A percentile compares a stretch with the other conserved stretches of the same genome.
Evolutionary conservation across 2,329 filamentous ascomycete genomes (phyloP).

Genomic region (Hysterium pulicare): DNA sequence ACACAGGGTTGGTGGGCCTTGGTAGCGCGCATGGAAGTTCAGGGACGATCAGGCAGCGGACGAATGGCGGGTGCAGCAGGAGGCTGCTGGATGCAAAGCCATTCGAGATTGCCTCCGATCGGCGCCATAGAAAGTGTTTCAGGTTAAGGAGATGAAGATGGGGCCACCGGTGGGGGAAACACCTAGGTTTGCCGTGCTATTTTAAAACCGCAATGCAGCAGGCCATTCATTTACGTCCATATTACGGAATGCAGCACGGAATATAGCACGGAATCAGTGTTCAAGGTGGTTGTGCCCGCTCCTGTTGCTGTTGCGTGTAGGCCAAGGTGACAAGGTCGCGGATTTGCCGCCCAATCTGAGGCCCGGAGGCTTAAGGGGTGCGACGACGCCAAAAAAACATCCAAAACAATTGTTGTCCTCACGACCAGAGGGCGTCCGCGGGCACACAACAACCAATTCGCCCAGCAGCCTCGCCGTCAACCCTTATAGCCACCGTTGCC

Average conservation of each 20-base stretch:
- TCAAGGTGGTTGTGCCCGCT: too few species aligned
- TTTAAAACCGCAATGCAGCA: constrained; percentile 4
- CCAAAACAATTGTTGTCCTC: not conserved
- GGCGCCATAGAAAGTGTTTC: constrained; percentile 8
- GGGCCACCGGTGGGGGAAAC: not conserved
- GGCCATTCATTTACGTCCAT: too few species aligned
- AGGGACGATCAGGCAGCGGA: constrained; percentile 8
- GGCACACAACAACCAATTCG: not conserved
- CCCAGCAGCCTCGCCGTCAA: not conserved
- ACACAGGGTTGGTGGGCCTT: constrained; percentile 6
- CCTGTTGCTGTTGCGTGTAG: too few species aligned
- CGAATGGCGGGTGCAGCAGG: constrained; percentile 16
- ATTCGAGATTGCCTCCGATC: constrained; percentile 15
- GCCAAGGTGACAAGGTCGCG: too few species aligned
- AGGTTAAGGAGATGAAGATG: constrained; percentile 4
- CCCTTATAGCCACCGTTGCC: not conserved
- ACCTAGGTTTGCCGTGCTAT: constrained; percentile 2
- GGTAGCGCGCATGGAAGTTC: constrained; percentile 1
- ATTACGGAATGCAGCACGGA: too few species aligned
- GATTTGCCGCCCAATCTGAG: too few species aligned
- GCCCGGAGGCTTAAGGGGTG: not conserved
- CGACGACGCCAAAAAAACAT: not conserved
- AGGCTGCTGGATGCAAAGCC: constrained; percentile 8
- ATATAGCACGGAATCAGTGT: too few species aligned
- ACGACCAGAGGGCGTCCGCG: not conserved